Base-by-base conservation (phyloP, 2,329 filamentous ascomycete genomes). In the Sphaerulina musiva region DNA sequence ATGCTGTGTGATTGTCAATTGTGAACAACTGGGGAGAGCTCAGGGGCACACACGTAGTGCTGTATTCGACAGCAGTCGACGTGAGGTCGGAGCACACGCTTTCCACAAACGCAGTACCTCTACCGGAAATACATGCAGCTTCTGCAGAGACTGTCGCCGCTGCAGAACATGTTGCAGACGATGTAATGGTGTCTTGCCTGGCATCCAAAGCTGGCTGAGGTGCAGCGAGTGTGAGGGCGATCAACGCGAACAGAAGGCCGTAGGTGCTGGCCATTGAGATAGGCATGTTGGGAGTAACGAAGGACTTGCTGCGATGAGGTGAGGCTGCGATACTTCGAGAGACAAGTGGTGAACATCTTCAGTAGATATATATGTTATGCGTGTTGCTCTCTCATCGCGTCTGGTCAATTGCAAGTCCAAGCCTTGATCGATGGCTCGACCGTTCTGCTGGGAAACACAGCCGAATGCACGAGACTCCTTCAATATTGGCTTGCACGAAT, bases 71-170 rank as follows among this genome's bases (percentile, higher is more conserved):
- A n/a, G 41, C 26, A 17, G 40, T 51, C 8, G 48, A 51, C 29
- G 41, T 45, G 29, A 51, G 8, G 41, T 29, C 42, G 23, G 39
- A 34, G 48, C 48, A 51, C 12, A 51, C 42, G 17, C 48, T 51
- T 9, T 17, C 45, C 31, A 51, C 31, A 8, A 14, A 36, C 31
- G 46, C 46, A 26, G 34, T 51, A 31, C 48, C 48, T 10, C 29
- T 41, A 17, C 41, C 32, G 26, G 48, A 45, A 17, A 51, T 44
- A 23, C 48, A 51, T n/a, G 34, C 40, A 44, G 40, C 31, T 17
- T 44, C 26, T 14, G 29, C 40, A 45, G 41, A 44, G n/a, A 23
- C 20, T 26, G 41, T 29, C 9, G 20, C 32, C 12, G 43, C 32
- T 26, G 48, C 32, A 9, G 48, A 32, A 34, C 48, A 51, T 14